These are phyloP conservation scores for Kwoniella sp. DNA, from an alignment of 768 basidiomycete genomes.

Conservation along the genomic window DNA sequence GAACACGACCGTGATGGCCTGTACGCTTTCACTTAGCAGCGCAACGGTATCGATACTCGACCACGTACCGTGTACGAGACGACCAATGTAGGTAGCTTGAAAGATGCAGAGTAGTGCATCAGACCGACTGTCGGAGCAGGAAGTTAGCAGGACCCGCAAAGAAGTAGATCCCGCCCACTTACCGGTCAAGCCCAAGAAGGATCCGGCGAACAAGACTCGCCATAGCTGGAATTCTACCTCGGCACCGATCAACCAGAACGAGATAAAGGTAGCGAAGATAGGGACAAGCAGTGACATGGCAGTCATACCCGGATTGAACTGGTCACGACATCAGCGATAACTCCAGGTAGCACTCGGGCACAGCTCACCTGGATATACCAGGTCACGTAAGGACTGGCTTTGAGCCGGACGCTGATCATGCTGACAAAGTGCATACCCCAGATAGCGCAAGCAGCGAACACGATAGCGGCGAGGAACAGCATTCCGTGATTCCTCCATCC, in stretches of 20 bases:
- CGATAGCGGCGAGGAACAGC: conserved; percentile 39
- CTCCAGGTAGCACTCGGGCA: too few species aligned
- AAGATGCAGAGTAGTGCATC: conserved; percentile 51
- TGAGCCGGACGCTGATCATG: conserved; percentile 41
- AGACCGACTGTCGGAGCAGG: conserved; percentile 27
- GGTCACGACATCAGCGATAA: conserved; percentile 6
- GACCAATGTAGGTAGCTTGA: conserved; percentile 38
- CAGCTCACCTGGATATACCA: conserved; percentile 46
- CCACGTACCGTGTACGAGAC: conserved; percentile 33
- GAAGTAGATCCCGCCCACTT: conserved; percentile 8
- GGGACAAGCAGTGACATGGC: conserved; percentile 50
- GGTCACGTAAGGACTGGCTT: conserved; percentile 31
- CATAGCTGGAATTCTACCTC: conserved; percentile 40
- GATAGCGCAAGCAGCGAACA: conserved; percentile 48
- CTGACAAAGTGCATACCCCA: conserved; percentile 50
- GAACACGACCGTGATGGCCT: conserved; percentile 46
- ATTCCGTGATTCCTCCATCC: conserved; percentile 43
- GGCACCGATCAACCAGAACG: conserved; percentile 48
- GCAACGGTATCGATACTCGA: too few species aligned
- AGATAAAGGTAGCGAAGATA: conserved; percentile 40
- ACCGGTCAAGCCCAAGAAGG: conserved; percentile 48
- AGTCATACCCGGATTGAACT: conserved; percentile 49
- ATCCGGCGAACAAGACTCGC: conserved; percentile 42
- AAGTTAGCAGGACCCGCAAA: conserved; percentile 9
- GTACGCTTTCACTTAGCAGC: neutral